phyloP scores from a whole-genome alignment of 2,329 filamentous ascomycete species.

The Cladophialophora yegresii region DNA sequence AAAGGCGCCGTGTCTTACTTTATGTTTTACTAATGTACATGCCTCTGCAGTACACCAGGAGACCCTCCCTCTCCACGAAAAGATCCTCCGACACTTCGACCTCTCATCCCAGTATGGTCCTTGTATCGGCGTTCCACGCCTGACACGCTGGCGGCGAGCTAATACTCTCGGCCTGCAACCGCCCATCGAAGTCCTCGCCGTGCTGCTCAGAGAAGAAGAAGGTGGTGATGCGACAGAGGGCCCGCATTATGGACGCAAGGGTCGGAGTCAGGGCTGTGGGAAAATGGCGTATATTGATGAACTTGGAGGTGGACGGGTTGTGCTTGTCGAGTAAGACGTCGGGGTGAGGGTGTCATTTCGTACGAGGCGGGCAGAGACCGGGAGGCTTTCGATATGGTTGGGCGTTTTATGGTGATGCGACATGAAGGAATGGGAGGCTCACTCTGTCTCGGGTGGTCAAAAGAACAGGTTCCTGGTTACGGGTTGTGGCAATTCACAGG shows the following conservation, averaged over 20 bases:
- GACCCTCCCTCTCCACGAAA: constrained; percentile 72
- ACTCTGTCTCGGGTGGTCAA: background rate
- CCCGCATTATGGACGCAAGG: background rate
- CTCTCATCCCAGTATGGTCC: constrained; percentile 89
- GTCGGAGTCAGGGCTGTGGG: constrained; percentile 27
- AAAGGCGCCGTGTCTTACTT: too few relatives aligned
- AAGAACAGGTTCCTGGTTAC: background rate
- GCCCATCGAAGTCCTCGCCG: constrained; percentile 84
- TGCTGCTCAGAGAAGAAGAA: constrained; percentile 68
- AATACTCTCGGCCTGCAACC: constrained; percentile 79
- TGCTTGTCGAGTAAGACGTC: constrained; percentile 22
- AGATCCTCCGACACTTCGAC: constrained; percentile 88
- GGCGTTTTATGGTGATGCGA: background rate
- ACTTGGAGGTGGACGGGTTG: constrained; percentile 28
- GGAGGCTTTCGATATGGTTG: background rate
- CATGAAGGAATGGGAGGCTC: background rate
- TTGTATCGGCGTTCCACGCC: constrained; percentile 78
- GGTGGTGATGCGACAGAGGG: constrained; percentile 13
- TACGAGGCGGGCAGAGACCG: background rate
- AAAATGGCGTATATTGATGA: constrained; percentile 36
- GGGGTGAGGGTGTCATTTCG: background rate
- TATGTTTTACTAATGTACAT: background rate
- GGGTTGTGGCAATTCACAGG: background rate
- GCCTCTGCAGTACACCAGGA: constrained; percentile 69
- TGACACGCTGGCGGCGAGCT: constrained; percentile 86